Base-by-base conservation (phyloP, 2,329 filamentous ascomycete genomes). In the Neoscytalidium dimidiatum region DNA sequence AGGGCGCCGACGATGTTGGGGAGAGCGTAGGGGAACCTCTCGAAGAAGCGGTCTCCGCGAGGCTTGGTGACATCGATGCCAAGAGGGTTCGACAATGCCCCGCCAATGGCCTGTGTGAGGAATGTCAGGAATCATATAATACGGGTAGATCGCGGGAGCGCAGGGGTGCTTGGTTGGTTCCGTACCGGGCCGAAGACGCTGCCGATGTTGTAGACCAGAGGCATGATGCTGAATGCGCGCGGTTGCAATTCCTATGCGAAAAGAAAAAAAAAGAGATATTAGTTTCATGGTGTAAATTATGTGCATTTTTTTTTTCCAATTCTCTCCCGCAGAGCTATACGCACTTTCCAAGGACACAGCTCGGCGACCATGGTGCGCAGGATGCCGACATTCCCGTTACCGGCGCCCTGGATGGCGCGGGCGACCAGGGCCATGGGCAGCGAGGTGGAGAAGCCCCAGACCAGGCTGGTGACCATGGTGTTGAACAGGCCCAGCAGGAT, bases 281-380 rank as follows among this genome's bases (percentile, higher is more conserved):
- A 8, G 21, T 23, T 19, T 38, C 28, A 6, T 35, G 43, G 51
- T 38, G 19, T 38, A 64, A 31, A 26, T 14, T 13, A n/a, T 5
- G n/a, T 41, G 38, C 13, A 41, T 5, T 11, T 33, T 33, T 33
- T 33, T 17, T 1, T 11, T 41, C n/a, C n/a, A n/a, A 41, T 41
- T 2, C 33, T 7, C n/a, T 41, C 38, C 11, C 14, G 38, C 5
- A 41, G 23, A 44, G 13, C 29, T 38, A 23, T 58, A 57, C 67
- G 38, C 44, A 69, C 68, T 66, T 86, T 92, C 75, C 95, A 88
- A 0, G 92, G 91, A 1, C 97, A 93, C 84, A 97, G 88, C 77
- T 97, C 94, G 0, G 94, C 94, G 2, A 97, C 93, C 81, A 95
- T 92, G 17, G 92, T 96, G 69, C 94, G 83, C 68, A 97, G 90